Percentiles rank a stretch among this genome's conserved stretches.
These are phyloP conservation scores for Metschnikowia shivogae DNA, from an alignment of 805 yeast species.

Conservation along the genomic window DNA sequence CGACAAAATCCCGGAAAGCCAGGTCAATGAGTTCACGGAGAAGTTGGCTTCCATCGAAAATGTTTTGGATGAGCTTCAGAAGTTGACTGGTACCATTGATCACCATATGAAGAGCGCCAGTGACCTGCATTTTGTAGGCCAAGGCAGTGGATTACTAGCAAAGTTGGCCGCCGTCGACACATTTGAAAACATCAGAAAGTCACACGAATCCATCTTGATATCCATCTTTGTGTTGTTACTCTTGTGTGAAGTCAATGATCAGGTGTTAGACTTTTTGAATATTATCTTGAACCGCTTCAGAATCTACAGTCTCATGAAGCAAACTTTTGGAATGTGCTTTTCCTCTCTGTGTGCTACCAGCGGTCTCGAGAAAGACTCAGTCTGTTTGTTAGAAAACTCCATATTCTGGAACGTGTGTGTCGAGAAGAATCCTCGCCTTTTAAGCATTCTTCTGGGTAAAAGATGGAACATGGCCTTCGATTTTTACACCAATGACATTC, in stretches of 20 bases:
- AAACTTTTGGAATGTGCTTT: constrained; percentile 27
- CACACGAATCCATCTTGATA: constrained; percentile 29
- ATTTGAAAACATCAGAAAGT: constrained; percentile 26
- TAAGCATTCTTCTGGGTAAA: constrained; percentile 15
- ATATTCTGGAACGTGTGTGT: constrained; percentile 30
- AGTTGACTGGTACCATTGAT: constrained; percentile 17
- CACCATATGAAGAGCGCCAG: constrained; percentile 2
- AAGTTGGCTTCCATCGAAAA: constrained; percentile 26
- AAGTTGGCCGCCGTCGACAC: constrained; percentile 23
- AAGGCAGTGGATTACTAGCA: constrained; percentile 20
- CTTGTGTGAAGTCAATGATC: constrained; percentile 30
- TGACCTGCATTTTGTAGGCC: constrained; percentile 8
- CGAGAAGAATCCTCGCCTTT: constrained; percentile 17
- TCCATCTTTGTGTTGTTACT: constrained; percentile 28
- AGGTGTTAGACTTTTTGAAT: constrained; percentile 23
- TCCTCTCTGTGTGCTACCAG: constrained; percentile 12
- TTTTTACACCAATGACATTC: constrained; percentile 18
- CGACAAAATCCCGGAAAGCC: constrained; percentile 24
- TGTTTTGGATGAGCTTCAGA: constrained; percentile 21
- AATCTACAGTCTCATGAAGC: constrained; percentile 22
- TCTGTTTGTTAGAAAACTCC: constrained; percentile 23
- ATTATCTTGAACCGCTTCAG: constrained; percentile 22
- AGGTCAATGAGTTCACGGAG: constrained; percentile 18
- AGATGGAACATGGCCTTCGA: constrained; percentile 27
- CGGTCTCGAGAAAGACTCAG: constrained; percentile 12